These are phyloP conservation scores for Aureobasidium sp. DNA, from an alignment of 2,329 filamentous ascomycete species.

Conservation along the genomic window DNA sequence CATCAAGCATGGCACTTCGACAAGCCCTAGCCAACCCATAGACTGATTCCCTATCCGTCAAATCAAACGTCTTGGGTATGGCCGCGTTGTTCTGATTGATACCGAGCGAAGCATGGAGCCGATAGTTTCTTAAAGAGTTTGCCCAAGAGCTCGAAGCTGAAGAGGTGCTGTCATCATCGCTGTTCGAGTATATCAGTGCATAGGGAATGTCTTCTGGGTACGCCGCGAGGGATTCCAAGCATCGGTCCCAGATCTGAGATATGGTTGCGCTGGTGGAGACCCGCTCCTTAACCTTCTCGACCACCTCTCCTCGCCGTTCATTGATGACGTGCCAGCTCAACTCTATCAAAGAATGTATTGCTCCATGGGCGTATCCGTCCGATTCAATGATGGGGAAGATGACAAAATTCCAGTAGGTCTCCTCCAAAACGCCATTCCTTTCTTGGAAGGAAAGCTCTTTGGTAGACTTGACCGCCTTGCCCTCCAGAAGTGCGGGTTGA, in stretches of 20 bases:
- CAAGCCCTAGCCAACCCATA: conserved; percentile 18
- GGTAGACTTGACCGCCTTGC: conserved; percentile 19
- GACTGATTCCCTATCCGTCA: conserved; percentile 4
- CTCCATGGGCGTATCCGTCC: conserved; percentile 15
- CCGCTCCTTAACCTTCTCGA: conserved; percentile 12
- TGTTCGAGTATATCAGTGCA: conserved; percentile 18
- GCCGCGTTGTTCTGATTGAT: conserved; percentile 22
- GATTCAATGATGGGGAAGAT: conserved; percentile 24
- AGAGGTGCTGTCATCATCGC: conserved; percentile 20
- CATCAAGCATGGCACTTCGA: not conserved
- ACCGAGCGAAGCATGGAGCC: conserved; percentile 25
- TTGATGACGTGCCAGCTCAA: conserved; percentile 12
- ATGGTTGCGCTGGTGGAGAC: conserved; percentile 5
- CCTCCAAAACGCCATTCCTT: conserved; percentile 25
- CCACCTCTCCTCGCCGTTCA: conserved; percentile 15
- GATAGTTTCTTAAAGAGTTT: conserved; percentile 19
- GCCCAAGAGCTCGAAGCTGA: conserved; percentile 10
- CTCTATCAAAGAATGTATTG: conserved; percentile 17
- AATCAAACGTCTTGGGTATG: conserved; percentile 24
- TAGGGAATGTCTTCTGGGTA: conserved; percentile 16
- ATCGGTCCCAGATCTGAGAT: conserved; percentile 16
- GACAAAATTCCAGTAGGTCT: conserved; percentile 25
- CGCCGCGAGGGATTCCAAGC: conserved; percentile 12
- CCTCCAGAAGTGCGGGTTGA: conserved; percentile 21
- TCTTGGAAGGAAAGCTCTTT: conserved; percentile 22